phyloP scores from a whole-genome alignment of 2,329 filamentous ascomycete species.

The Pseudogymnoascus sp. region DNA sequence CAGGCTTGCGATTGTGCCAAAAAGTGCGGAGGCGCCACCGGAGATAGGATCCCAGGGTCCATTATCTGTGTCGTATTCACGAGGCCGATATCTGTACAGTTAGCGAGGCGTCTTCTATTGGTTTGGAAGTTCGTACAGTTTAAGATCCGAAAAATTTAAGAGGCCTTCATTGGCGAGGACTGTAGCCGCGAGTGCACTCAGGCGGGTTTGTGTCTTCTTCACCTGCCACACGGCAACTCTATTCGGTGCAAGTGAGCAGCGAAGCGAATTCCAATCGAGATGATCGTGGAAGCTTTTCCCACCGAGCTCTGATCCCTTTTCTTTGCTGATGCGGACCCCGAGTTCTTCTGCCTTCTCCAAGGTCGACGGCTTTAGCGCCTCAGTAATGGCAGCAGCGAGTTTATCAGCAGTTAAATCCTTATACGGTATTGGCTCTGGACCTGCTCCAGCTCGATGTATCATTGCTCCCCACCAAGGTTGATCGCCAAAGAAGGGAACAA shows the following conservation, averaged over 20 bases:
- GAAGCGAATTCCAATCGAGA: slow-evolving; percentile 55
- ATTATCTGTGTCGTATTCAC: slow-evolving; percentile 69
- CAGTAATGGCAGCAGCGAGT: slow-evolving; percentile 54
- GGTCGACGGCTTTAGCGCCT: slow-evolving; percentile 53
- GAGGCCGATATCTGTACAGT: slow-evolving; percentile 41
- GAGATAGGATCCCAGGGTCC: slow-evolving; percentile 74
- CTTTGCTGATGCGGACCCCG: slow-evolving; percentile 57
- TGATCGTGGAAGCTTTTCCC: slow-evolving; percentile 64
- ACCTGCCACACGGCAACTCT: slow-evolving; percentile 69
- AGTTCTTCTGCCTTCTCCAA: slow-evolving; percentile 40
- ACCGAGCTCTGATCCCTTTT: slow-evolving; percentile 55
- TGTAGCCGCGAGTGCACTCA: slow-evolving; percentile 67
- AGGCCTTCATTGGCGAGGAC: slow-evolving; percentile 57
- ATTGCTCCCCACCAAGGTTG: slow-evolving; percentile 79
- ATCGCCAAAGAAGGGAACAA: slow-evolving; percentile 74
- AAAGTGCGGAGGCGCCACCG: slow-evolving; percentile 65
- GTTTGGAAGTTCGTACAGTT: slow-evolving; percentile 47
- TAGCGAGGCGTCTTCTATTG: slow-evolving; percentile 8
- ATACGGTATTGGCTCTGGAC: slow-evolving; percentile 61
- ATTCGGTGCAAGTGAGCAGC: slow-evolving; percentile 61
- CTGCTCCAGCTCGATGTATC: slow-evolving; percentile 63
- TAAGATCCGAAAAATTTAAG: slow-evolving; percentile 62
- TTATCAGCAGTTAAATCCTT: slow-evolving; percentile 59
- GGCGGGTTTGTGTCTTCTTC: slow-evolving; percentile 53
- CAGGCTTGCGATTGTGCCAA: slow-evolving; percentile 76